phyloP scores from a whole-genome alignment of 768 basidiomycete genomes.

The Hortiboletus flavorubellus region DNA sequence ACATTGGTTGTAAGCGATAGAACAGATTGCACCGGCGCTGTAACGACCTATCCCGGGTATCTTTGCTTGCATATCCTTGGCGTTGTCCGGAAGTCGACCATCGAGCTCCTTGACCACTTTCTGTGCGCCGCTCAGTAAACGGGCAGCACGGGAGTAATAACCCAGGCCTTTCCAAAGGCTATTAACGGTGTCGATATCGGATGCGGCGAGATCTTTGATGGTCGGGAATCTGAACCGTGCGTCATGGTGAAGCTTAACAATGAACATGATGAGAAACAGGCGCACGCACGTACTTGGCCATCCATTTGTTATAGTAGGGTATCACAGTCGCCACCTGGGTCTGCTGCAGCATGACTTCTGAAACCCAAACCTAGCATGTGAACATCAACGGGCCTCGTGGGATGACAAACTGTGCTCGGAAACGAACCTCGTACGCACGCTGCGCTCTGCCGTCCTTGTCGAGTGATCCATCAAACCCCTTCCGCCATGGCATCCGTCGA shows the following conservation, averaged over 20 bases:
- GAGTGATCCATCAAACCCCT: slow-evolving; percentile 55
- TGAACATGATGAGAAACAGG: not conserved
- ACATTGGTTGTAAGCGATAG: slow-evolving; percentile 83
- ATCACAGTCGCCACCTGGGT: slow-evolving; percentile 94
- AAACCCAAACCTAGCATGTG: slow-evolving; percentile 69
- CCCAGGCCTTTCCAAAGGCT: slow-evolving; percentile 89
- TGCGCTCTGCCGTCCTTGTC: slow-evolving; percentile 65
- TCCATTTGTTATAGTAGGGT: slow-evolving; percentile 89
- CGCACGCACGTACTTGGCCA: slow-evolving; percentile 55
- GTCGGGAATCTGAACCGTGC: slow-evolving; percentile 66
- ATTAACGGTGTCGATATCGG: slow-evolving; percentile 83
- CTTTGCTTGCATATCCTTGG: slow-evolving; percentile 73
- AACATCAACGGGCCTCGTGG: not conserved
- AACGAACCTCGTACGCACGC: slow-evolving; percentile 83
- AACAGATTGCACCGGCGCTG: slow-evolving; percentile 80
- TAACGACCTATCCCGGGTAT: slow-evolving; percentile 89
- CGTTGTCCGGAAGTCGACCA: slow-evolving; percentile 77
- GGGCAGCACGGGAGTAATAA: slow-evolving; percentile 84
- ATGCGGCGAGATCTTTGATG: slow-evolving; percentile 64
- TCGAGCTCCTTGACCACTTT: slow-evolving; percentile 63
- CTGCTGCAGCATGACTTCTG: slow-evolving; percentile 96
- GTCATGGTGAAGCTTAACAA: not conserved
- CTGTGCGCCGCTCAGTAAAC: slow-evolving; percentile 80
- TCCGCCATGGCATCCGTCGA: slow-evolving; percentile 93
- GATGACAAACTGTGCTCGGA: not conserved